Percentiles rank a stretch among this genome's conserved stretches.
phyloP scores from a whole-genome alignment of 1,284 basidiomycete genomes.

The Heliocybe sulcata region DNA sequence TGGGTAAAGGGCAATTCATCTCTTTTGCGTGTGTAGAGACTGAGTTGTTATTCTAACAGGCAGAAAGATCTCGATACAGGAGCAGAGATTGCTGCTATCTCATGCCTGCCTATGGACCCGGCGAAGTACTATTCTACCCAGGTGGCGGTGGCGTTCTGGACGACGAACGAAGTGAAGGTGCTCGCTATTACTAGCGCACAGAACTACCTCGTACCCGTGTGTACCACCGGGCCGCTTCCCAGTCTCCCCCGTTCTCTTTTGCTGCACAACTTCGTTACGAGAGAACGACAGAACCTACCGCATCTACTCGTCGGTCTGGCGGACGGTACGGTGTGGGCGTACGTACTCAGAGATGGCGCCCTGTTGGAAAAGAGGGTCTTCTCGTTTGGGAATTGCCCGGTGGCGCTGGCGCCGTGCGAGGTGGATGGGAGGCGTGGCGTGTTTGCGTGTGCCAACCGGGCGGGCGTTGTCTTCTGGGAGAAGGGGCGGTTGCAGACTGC shows the following conservation, averaged over 20 bases:
- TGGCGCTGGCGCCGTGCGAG: constrained; percentile 46
- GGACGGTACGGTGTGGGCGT: constrained; percentile 73
- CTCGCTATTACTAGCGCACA: constrained; percentile 32
- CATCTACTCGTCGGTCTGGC: constrained; percentile 75
- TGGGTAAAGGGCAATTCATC: constrained; percentile 21
- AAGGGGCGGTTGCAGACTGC: constrained; percentile 61
- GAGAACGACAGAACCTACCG: constrained; percentile 26
- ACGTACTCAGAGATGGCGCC: constrained; percentile 37
- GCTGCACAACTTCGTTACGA: constrained; percentile 55
- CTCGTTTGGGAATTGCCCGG: constrained; percentile 64
- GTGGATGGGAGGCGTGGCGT: constrained; percentile 46
- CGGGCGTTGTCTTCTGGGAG: constrained; percentile 62
- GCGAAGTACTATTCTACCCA: constrained; percentile 37
- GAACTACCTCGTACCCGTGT: constrained; percentile 32
- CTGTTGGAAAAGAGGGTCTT: constrained; percentile 51
- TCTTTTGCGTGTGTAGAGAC: background rate
- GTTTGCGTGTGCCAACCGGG: constrained; percentile 59
- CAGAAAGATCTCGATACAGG: constrained; percentile 5
- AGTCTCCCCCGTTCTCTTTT: constrained; percentile 67
- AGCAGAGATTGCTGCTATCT: constrained; percentile 58
- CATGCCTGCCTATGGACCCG: constrained; percentile 47
- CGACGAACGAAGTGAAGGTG: constrained; percentile 56
- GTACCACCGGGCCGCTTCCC: constrained; percentile 37
- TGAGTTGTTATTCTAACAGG: constrained; percentile 2
- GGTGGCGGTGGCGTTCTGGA: constrained; percentile 76